Conservation (phyloP, 768 basidiomycete genomes). For the Trametes maxima region DNA sequence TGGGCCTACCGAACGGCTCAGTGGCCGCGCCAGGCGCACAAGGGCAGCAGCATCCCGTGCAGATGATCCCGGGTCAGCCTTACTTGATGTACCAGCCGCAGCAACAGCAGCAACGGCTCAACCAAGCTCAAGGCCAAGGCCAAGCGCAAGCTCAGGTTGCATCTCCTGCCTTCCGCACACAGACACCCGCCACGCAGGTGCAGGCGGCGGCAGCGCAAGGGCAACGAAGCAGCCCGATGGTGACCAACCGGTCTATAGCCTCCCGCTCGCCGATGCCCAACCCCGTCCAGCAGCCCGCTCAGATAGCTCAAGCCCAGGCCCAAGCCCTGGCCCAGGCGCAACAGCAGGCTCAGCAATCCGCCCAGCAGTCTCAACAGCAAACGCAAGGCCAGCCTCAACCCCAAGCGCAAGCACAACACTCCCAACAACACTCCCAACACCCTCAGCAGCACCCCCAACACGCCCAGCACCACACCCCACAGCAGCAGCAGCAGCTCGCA, state of each 20-base stretch:
- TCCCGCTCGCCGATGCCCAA: slow-evolving; percentile 29
- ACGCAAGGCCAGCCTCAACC: slow-evolving; percentile 7
- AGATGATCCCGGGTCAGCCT: neutral
- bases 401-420: slow-evolving; percentile 19
- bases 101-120: neutral
- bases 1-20: neutral
- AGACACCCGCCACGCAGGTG: slow-evolving; percentile 19
- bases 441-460: slow-evolving; percentile 21
- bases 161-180: slow-evolving; percentile 23
- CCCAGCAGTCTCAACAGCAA: slow-evolving; percentile 25
- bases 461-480: slow-evolving; percentile 27
- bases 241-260: slow-evolving; percentile 19
- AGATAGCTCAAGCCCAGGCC: slow-evolving; percentile 24
- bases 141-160: slow-evolving; percentile 5
- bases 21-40: slow-evolving; percentile 6
- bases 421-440: slow-evolving; percentile 28
- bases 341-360: slow-evolving; percentile 8
- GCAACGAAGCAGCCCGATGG: slow-evolving; percentile 25
- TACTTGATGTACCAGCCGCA: slow-evolving; percentile 7
- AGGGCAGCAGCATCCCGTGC: slow-evolving; percentile 2
- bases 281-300: slow-evolving; percentile 21
- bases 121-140: slow-evolving; percentile 10
- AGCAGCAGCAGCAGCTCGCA: slow-evolving; percentile 23
- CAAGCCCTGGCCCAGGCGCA: slow-evolving; percentile 21
- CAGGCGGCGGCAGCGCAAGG: slow-evolving; percentile 18